phyloP scores from a whole-genome alignment of 2,329 filamentous ascomycete genomes.

The Fusarium nisikadoi region DNA sequence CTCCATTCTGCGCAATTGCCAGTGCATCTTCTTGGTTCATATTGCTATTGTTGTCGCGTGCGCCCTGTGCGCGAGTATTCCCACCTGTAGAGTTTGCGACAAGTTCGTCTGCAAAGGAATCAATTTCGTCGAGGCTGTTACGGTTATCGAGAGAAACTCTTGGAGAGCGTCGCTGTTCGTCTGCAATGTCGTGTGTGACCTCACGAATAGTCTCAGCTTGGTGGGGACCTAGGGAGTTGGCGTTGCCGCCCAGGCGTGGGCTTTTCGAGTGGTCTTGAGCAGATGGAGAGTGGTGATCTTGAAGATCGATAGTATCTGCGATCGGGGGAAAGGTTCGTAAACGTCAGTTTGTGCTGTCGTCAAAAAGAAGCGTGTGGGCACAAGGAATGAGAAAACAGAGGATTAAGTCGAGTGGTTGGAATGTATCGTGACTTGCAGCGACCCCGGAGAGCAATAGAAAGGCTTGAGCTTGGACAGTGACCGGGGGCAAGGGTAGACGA shows the following conservation, averaged over 20 bases:
- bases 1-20: slow-evolving; percentile 71
- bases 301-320: slow-evolving; percentile 92
- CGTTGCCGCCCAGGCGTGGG: slow-evolving; percentile 44
- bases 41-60: slow-evolving; percentile 36
- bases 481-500: slow-evolving; percentile 37
- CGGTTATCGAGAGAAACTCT: slow-evolving; percentile 64
- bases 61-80: slow-evolving; percentile 20
- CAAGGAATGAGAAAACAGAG: slow-evolving; percentile 31
- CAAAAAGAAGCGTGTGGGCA: slow-evolving; percentile 14
- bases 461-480: slow-evolving; percentile 35
- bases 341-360: slow-evolving; percentile 34
- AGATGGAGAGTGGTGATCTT: slow-evolving; percentile 83
- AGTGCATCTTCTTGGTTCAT: slow-evolving; percentile 66
- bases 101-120: slow-evolving; percentile 59
- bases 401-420: slow-evolving; percentile 41
- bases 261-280: slow-evolving; percentile 77
- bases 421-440: slow-evolving; percentile 40
- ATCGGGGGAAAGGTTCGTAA: slow-evolving; percentile 15
- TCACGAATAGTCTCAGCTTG: slow-evolving; percentile 87
- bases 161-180: slow-evolving; percentile 75
- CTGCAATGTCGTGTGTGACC: slow-evolving; percentile 78
- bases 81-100: slow-evolving; percentile 52
- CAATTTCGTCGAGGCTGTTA: slow-evolving; percentile 55
- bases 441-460: slow-evolving; percentile 23
- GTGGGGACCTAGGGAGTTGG: slow-evolving; percentile 74